Percentiles rank a stretch among this genome's conserved stretches.
phyloP scores from a whole-genome alignment of 352 stramenopile species.

The Phytopythium chamaehyphon region DNA sequence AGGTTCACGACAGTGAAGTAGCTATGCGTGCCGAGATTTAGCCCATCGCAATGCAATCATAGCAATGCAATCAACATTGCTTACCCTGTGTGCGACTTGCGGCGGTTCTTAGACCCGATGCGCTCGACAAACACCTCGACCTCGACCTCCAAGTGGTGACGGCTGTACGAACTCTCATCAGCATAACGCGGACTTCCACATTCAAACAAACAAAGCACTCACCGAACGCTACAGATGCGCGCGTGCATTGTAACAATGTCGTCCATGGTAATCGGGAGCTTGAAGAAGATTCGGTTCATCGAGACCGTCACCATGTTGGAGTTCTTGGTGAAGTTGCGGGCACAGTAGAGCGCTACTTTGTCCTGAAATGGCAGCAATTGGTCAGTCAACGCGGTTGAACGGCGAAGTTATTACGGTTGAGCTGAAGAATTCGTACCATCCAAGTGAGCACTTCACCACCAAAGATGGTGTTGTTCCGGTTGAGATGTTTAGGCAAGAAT shows the following conservation, averaged over 20 bases:
- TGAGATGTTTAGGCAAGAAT: constrained; percentile 69
- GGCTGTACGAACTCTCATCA: constrained; percentile 14
- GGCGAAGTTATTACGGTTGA: not conserved
- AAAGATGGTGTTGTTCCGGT: constrained; percentile 76
- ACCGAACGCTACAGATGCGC: constrained; percentile 55
- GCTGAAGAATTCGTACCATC: constrained; percentile 21
- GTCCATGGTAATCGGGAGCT: constrained; percentile 58
- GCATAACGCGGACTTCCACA: too few species aligned
- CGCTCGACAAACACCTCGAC: constrained; percentile 65
- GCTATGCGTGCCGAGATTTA: too few species aligned
- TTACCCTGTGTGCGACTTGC: constrained; percentile 58
- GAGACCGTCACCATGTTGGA: constrained; percentile 60
- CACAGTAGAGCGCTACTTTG: constrained; percentile 61
- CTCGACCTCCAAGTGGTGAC: constrained; percentile 65
- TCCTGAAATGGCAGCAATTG: constrained; percentile 15
- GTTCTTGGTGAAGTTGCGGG: constrained; percentile 67
- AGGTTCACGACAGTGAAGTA: constrained; percentile 72
- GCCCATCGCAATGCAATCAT: not conserved
- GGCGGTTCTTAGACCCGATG: constrained; percentile 37
- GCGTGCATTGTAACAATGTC: constrained; percentile 69
- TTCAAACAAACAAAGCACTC: constrained; percentile 1
- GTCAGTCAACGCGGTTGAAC: not conserved
- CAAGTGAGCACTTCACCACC: constrained; percentile 61
- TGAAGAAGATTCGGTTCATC: constrained; percentile 72
- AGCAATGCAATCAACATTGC: not conserved